Conservation (phyloP, 2,329 filamentous ascomycete species). For the Aureobasidium sp. region DNA sequence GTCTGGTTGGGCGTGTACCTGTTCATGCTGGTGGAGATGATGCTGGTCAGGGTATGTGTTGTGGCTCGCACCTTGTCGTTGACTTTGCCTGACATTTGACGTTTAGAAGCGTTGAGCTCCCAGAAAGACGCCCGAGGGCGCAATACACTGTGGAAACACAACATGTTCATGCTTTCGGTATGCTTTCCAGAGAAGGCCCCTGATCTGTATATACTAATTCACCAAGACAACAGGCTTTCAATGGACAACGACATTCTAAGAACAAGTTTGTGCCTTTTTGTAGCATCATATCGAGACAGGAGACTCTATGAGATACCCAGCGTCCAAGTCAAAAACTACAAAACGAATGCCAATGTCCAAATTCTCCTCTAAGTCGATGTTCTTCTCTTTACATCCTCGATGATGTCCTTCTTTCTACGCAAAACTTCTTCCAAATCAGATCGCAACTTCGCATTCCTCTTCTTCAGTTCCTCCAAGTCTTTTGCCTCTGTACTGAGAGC, state of each 20-base stretch:
- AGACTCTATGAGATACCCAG: not conserved
- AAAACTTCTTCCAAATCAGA: not conserved
- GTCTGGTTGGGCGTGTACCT: not conserved
- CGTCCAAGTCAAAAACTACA: not conserved
- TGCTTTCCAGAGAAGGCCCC: not conserved
- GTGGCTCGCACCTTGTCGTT: not conserved
- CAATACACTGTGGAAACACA: not conserved
- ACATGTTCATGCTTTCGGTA: not conserved
- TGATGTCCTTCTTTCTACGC: not conserved
- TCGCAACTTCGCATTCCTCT: not conserved
- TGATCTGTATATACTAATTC: not conserved
- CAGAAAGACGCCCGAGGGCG: not conserved
- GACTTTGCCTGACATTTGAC: not conserved
- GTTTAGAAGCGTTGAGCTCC: not conserved
- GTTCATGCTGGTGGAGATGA: not conserved
- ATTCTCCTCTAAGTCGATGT: not conserved
- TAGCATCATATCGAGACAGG: not conserved
- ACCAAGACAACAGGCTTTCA: not conserved
- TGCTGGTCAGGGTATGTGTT: not conserved
- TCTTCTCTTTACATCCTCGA: not conserved
- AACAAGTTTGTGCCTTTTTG: not conserved
- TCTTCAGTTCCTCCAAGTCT: not conserved
- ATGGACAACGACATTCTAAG: not conserved
- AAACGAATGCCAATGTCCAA: not conserved
- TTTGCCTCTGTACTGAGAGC: not conserved